Evolutionary conservation across 2,329 filamentous ascomycete species (phyloP).

Genomic region (Ophiostoma fasciatum): DNA sequence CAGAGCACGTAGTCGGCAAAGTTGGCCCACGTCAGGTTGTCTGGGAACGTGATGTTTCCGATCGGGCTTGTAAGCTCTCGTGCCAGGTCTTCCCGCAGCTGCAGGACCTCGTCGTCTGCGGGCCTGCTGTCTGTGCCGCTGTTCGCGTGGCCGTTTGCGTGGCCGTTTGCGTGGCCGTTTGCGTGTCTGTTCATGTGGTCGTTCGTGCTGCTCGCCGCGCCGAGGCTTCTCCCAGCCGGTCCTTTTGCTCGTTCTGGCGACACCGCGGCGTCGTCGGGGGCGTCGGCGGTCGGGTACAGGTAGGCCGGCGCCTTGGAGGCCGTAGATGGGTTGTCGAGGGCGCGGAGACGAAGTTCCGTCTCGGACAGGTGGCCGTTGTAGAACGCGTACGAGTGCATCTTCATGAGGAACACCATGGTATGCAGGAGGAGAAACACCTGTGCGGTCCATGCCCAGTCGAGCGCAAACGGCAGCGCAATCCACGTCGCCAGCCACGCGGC

Average conservation of each 20-base stretch:
- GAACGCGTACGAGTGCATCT: constrained; percentile 97
- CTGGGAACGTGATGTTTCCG: constrained; percentile 77
- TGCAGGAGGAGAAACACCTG: constrained; percentile 92
- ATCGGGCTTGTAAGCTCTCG: constrained; percentile 83
- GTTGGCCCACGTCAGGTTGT: constrained; percentile 71
- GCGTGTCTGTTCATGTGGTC: no score
- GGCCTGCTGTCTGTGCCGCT: no score
- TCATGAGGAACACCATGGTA: constrained; percentile 87
- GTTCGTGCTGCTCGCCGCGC: no score
- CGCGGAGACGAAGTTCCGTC: constrained; percentile 64
- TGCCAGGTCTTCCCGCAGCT: constrained; percentile 74
- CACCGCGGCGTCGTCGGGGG: constrained; percentile 28
- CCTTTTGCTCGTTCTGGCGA: constrained; percentile 16
- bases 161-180: no score
- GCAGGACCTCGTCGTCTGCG: constrained; percentile 42
- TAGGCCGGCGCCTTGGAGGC: constrained; percentile 57
- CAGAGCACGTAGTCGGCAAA: constrained; percentile 80
- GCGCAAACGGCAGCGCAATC: constrained; percentile 70
- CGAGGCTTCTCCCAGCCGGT: background rate
- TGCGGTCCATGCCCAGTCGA: constrained; percentile 91
- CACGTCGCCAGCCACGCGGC: constrained; percentile 64
- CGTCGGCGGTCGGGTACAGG: constrained; percentile 53
- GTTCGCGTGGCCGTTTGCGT: no score
- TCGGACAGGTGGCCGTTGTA: constrained; percentile 94
- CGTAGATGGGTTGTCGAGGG: constrained; percentile 63